Conservation (phyloP, 192 early-diverging fungal genomes). For the Glomus cerebriforme region DNA sequence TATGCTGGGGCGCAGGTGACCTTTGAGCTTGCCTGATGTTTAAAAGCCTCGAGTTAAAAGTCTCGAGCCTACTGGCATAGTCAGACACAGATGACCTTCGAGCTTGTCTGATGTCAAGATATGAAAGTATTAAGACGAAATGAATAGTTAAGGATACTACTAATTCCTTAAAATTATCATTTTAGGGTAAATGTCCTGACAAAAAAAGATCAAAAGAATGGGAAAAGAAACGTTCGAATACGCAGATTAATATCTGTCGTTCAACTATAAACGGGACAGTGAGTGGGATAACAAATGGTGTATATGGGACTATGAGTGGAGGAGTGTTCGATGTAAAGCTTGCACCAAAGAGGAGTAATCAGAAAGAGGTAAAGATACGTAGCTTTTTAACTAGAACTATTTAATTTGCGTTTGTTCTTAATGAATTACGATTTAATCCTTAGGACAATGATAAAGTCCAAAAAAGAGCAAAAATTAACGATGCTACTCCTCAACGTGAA, state of each 20-base stretch:
- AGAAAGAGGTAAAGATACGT: conserved; percentile 22
- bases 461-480: neutral
- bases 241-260: neutral
- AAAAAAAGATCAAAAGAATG: conserved; percentile 13
- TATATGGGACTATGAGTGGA: conserved; percentile 17
- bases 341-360: conserved; percentile 7
- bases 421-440: conserved; percentile 21
- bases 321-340: conserved; percentile 2
- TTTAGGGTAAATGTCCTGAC: neutral
- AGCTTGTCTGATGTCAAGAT: conserved; percentile 9
- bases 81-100: conserved; percentile 17
- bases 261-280: conserved; percentile 5
- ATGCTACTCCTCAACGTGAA: too few relatives aligned
- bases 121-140: neutral
- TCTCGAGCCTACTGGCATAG: conserved; percentile 11
- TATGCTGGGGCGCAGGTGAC: conserved; percentile 14
- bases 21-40: conserved; percentile 13
- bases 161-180: neutral
- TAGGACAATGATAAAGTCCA: conserved; percentile 16
- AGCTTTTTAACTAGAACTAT: conserved; percentile 21
- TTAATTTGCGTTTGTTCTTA: conserved; percentile 21
- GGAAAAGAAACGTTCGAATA: conserved; percentile 2
- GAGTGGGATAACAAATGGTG: conserved; percentile 4
- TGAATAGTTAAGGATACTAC: conserved; percentile 6
- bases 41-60: conserved; percentile 15